Base-by-base conservation (phyloP, 2,329 filamentous ascomycete genomes). In the Arthrobotrys pseudoclavata region DNA sequence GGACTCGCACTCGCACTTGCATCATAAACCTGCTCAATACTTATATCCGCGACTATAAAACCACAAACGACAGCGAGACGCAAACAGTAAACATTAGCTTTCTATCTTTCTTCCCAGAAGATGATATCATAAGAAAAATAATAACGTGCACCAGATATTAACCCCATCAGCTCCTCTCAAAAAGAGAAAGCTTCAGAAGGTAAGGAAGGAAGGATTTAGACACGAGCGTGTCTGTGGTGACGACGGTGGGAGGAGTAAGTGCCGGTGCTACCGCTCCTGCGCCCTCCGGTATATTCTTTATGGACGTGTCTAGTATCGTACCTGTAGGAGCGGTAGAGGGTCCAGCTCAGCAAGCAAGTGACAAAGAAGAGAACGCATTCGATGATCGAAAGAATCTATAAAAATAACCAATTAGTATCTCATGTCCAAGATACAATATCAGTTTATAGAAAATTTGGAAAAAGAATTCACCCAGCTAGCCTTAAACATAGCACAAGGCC, bases 401-500 rank as follows among this genome's bases (percentile, higher is more conserved):
- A 20, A n/a, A 3, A 55, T 29, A 50, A 13, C 47, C 7, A 22
- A 42, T 76, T 64, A 76, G 64, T 48, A 26, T 31, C 15, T 20
- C 10, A 18, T n/a, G 52, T 42, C 9, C 31, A 34, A 10, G 1
- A 34, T 34, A 34, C 31, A 34, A 34, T 15, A 42, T 62, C n/a
- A 4, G 24, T 13, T 1, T 20, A 42, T 45, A 18, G 1, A 15
- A n/a, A n/a, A n/a, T n/a, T n/a, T n/a, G 6, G 12, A 13, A 29
- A 31, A n/a, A 20, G 80, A 97, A 90, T 1, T 57, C 64, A 93
- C 95, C 85, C 93, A 98, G 80, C 87, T 88, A 0, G 94, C 91
- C 88, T 97, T 98, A 82, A 97, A 89, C 93, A 97, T 96, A 61
- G 91, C 89, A 85, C 95, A 98, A 4, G 89, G 89, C 87, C 95